phyloP scores from a whole-genome alignment of 2,329 filamentous ascomycete species.

The Curvularia hawaiiensis region DNA sequence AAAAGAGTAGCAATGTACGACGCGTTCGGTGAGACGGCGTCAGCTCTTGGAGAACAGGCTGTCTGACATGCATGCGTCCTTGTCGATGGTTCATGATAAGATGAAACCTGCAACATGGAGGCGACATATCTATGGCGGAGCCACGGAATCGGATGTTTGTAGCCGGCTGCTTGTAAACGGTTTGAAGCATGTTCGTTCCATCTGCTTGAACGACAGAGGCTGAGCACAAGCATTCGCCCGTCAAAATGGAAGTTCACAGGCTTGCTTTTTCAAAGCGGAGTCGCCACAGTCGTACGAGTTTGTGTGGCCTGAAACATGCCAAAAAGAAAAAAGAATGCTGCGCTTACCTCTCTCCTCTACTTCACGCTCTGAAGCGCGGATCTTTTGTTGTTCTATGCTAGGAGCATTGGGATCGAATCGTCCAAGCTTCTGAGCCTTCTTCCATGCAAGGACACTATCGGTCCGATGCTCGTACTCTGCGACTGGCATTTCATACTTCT shows the following conservation, averaged over 20 bases:
- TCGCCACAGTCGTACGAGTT: slow-evolving; percentile 24
- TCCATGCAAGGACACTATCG: slow-evolving; percentile 93
- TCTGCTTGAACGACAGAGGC: slow-evolving; percentile 3
- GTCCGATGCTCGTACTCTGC: slow-evolving; percentile 83
- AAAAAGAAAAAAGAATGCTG: slow-evolving; percentile 12
- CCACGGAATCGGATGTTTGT: slow-evolving; percentile 19
- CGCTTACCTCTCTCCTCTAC: slow-evolving; percentile 68
- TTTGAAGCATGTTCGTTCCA: slow-evolving; percentile 24
- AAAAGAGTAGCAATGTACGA: slow-evolving; percentile 18
- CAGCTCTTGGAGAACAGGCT: slow-evolving; percentile 5
- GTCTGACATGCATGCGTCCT: slow-evolving; percentile 5
- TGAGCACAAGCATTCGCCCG: slow-evolving; percentile 18
- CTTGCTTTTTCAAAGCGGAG: slow-evolving; percentile 26
- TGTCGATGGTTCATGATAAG: slow-evolving; percentile 25
- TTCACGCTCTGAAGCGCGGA: slow-evolving; percentile 71
- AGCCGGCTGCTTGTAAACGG: slow-evolving; percentile 22
- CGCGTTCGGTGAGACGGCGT: slow-evolving; percentile 7
- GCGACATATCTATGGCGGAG: slow-evolving; percentile 1
- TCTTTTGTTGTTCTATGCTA: slow-evolving; percentile 72
- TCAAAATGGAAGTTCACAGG: slow-evolving; percentile 4
- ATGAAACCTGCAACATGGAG: slow-evolving; percentile 21
- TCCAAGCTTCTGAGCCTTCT: slow-evolving; percentile 92
- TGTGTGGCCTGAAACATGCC: slow-evolving; percentile 18
- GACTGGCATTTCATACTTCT: slow-evolving; percentile 89
- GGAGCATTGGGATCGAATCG: slow-evolving; percentile 90